A percentile compares a stretch with the other conserved stretches of the same genome.
These are phyloP conservation scores for Astrocystis sublimbata DNA, from an alignment of 495 filamentous ascomycete species.

Conservation along the genomic window DNA sequence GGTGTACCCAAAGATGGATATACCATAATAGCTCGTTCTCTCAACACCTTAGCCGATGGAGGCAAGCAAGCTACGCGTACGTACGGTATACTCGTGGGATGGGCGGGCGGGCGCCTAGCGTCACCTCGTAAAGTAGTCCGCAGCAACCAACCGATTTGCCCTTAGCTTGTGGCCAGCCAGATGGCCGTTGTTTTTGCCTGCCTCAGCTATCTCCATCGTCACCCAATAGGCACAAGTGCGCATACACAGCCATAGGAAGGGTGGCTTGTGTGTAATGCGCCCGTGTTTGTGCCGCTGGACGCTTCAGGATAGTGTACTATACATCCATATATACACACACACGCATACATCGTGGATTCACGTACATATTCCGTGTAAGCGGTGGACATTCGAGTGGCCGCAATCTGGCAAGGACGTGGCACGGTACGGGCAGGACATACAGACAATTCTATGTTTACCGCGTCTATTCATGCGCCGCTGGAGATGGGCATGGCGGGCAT, in stretches of 20 bases:
- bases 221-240: not conserved
- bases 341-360: no score
- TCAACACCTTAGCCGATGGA: not conserved
- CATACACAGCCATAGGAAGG: not conserved
- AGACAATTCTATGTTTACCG: not conserved
- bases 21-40: not conserved
- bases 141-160: not conserved
- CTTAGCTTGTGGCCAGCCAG: not conserved
- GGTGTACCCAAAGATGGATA: not conserved
- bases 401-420: not conserved
- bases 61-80: no score
- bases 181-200: no score
- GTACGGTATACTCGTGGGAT: no score
- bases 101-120: not conserved
- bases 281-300: not conserved
- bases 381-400: not conserved
- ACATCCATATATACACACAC: no score
- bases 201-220: no score
- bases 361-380: not conserved
- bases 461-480: not conserved
- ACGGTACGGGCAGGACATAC: not conserved
- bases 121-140: not conserved
- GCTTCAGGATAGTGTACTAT: no score
- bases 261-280: not conserved
- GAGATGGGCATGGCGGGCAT: not conserved